Evolutionary conservation across 148 eudicot species (phyloP), one percentile per base, ranked within the genome.

Genomic region (Chenopodium berlandieri): DNA sequence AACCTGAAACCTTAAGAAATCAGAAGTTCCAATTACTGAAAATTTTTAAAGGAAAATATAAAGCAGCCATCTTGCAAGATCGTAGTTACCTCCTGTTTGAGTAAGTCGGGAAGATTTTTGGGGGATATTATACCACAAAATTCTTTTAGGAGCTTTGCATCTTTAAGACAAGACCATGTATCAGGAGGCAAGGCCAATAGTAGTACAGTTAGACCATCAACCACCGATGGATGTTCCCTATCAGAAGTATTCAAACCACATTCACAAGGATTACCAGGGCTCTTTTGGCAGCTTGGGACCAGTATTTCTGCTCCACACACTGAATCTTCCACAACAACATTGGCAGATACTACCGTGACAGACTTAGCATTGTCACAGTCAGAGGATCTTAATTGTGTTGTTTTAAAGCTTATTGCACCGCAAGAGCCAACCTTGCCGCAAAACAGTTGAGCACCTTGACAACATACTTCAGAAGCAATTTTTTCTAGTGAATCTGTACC

Each of bases 81-180:
- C 32, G 64, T 75, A 12, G 68, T 73, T 84, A 89, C 91, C 88
- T 89, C 91, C n/a, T 89, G 84, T 74, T 84, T 87, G 25, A 89
- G 86, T 68, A 87, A 82, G 63, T 80, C 62, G 11, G 89, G 88
- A 3, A 87, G 89, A 75, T 77, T 83, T 17, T 75, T 81, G 46
- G 78, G 48, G n/a, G 86, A 87, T 25, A 85, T 77, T 27, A 87
- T 79, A 62, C 75, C 66, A 75, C 23, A 19, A 62, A 89, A 71
- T 54, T 77, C 89, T 67, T 85, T 81, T 25, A 12, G 84, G 25
- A 89, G 72, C 65, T 85, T 82, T 62, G 85, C 66, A 54, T 85
- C 65, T 80, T 78, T 82, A 16, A 89, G 85, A 75, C 78, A 65
- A 31, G 81, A 77, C 89, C 91, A 89, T 46, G 91, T 85, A 80